Evolutionary conservation across 345 rosid genomes (phyloP), one percentile per base, ranked within the genome.

Genomic region (Laguncularia racemosa): DNA sequence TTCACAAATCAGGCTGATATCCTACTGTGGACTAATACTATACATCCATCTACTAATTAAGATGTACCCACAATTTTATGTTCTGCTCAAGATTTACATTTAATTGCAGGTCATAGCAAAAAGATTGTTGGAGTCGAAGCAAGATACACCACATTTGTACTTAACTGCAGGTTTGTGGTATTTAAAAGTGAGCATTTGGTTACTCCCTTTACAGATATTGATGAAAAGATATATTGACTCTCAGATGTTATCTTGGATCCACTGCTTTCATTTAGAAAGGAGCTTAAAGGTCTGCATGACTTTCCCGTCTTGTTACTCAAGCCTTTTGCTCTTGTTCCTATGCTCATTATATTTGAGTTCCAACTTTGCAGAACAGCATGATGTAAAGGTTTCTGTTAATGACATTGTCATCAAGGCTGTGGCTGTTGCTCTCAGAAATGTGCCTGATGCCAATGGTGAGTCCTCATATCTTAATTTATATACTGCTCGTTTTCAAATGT

Each of bases 211-310:
- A 33, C 40, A 33, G 40, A 33, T 33, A 33, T 6, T 33, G 7
- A 33, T 4, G 40, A 33, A 33, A 9, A 6, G 40, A 9, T 33
- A 10, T 55, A 33, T 50, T 55, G 15, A 21, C 56, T 54, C 54
- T 61, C 91, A 92, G 98, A 92, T 76, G 96, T 92, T 65, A 73
- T 84, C 57, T 65, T 92, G 89, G 97, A 89, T 80, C 93, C 97
- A 71, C 89, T 92, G 67, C 93, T 92, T 75, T 74, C 84, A 56
- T 92, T 92, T 65, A 80, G 98, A 69, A 92, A 84, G 61, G 95
- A 92, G 57, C 88, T 92, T 60, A 86, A 78, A 82, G 98, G 97
- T 89, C 74, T 73, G 56, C 55, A 52, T 52, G 61, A 44, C 15
- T 33, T n/a, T 44, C 40, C 51, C 16, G 45, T 51, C 48, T 23